Evolutionary conservation across 768 basidiomycete species (phyloP).

Genomic region (Phaffia australis): DNA sequence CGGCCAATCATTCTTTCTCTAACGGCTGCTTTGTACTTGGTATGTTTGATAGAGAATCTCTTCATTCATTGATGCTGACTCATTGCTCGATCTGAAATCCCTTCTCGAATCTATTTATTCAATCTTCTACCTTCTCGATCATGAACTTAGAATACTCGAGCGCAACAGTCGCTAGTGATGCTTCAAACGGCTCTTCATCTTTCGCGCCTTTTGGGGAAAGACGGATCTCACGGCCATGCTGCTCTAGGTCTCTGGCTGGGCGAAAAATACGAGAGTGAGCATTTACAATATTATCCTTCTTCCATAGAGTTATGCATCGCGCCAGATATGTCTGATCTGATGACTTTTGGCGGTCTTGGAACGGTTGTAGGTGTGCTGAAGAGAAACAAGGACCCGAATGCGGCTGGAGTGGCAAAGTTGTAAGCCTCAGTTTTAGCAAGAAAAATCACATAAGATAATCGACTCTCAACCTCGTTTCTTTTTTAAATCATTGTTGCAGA

Average conservation of each 20-base stretch:
- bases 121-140: background rate
- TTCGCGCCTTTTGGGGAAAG: slow-evolving; percentile 19
- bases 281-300: background rate
- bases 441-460: no score
- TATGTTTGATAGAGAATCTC: no score
- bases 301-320: background rate
- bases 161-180: slow-evolving; percentile 21
- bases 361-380: no score
- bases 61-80: background rate
- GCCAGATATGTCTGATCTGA: background rate
- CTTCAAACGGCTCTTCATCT: slow-evolving; percentile 22
- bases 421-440: no score
- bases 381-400: no score
- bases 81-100: background rate
- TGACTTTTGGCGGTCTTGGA: no score
- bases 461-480: no score
- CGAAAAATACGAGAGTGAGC: slow-evolving; percentile 23
- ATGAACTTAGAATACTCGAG: slow-evolving; percentile 19
- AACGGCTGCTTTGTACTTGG: slow-evolving; percentile 21
- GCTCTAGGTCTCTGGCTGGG: slow-evolving; percentile 21
- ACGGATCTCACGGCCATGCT: slow-evolving; percentile 19
- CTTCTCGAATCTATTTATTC: no score
- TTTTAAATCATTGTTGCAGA: no score
- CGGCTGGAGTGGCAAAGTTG: no score
- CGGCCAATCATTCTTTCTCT: slow-evolving; percentile 24